Conservation (phyloP, 148 eudicot species). For the Arbutus unedo region DNA sequence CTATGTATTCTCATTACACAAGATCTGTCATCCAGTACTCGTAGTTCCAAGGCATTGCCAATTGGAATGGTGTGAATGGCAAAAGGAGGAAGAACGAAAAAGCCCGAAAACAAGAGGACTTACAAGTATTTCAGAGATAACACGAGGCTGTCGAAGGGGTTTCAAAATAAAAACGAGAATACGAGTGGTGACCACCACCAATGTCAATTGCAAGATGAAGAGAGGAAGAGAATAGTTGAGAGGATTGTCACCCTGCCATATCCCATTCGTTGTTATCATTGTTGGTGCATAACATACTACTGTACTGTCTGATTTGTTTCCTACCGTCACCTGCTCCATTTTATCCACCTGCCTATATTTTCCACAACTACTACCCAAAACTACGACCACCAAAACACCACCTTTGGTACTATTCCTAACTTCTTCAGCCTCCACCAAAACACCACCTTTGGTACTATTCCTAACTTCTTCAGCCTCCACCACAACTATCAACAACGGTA, state of each 20-base stretch:
- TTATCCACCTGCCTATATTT: background rate
- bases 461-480: background rate
- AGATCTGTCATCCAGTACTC: background rate
- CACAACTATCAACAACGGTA: background rate
- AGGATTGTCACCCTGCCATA: slow-evolving; percentile 78
- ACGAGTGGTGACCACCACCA: slow-evolving; percentile 57
- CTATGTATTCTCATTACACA: background rate
- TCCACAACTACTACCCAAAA: background rate
- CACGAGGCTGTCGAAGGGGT: slow-evolving; percentile 83
- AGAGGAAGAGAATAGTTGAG: slow-evolving; percentile 68
- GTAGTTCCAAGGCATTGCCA: background rate
- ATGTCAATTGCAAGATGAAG: slow-evolving; percentile 57
- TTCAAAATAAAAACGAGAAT: slow-evolving; percentile 51
- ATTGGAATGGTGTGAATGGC: background rate
- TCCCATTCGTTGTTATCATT: slow-evolving; percentile 74
- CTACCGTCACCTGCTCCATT: slow-evolving; percentile 13
- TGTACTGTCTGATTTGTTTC: slow-evolving; percentile 14
- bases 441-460: background rate
- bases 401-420: background rate
- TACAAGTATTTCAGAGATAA: slow-evolving; percentile 74
- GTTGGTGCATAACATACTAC: slow-evolving; percentile 62
- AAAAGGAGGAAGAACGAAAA: no score
- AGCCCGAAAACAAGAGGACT: slow-evolving; percentile 12
- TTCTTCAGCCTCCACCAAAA: background rate
- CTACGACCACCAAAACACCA: background rate